These are phyloP conservation scores for Plasmopara muralis DNA, from an alignment of 352 stramenopile species.

Conservation along the genomic window DNA sequence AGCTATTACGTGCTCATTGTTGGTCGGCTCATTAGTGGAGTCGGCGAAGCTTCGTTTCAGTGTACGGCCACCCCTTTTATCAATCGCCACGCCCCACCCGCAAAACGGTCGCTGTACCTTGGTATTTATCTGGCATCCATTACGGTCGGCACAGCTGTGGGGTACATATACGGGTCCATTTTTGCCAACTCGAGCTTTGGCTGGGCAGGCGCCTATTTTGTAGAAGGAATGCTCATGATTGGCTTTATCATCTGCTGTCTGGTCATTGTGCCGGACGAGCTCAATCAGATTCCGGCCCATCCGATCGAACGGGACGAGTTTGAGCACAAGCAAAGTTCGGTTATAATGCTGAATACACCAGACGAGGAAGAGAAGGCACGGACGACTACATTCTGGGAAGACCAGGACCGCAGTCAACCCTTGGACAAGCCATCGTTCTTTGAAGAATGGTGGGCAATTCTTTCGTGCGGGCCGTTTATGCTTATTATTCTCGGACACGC, in stretches of 20 bases:
- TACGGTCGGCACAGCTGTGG: conserved; percentile 85
- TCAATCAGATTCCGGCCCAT: conserved; percentile 45
- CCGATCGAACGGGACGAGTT: conserved; percentile 15
- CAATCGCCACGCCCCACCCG: conserved; percentile 71
- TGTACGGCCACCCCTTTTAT: conserved; percentile 92
- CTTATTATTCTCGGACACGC: conserved; percentile 78
- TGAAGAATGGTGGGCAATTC: conserved; percentile 56
- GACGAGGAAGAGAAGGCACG: conserved; percentile 18
- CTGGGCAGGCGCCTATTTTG: conserved; percentile 82
- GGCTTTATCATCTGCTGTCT: conserved; percentile 64
- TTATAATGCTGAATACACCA: conserved; percentile 17
- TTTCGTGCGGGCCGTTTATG: conserved; percentile 67
- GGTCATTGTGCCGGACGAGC: conserved; percentile 43
- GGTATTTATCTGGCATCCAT: conserved; percentile 91
- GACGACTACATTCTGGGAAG: conserved; percentile 28
- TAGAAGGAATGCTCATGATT: conserved; percentile 83
- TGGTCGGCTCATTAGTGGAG: conserved; percentile 80
- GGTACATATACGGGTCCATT: conserved; percentile 86
- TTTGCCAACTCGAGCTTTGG: conserved; percentile 50
- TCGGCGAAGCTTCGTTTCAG: conserved; percentile 90
- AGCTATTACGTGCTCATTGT: conserved; percentile 89
- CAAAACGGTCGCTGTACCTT: conserved; percentile 81
- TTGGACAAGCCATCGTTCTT: conserved; percentile 36
- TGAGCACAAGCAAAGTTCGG: conserved; percentile 17
- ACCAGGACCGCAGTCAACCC: conserved; percentile 9